Base-by-base conservation (phyloP, 495 filamentous ascomycete species). In the Penicillium bialowiezense region DNA sequence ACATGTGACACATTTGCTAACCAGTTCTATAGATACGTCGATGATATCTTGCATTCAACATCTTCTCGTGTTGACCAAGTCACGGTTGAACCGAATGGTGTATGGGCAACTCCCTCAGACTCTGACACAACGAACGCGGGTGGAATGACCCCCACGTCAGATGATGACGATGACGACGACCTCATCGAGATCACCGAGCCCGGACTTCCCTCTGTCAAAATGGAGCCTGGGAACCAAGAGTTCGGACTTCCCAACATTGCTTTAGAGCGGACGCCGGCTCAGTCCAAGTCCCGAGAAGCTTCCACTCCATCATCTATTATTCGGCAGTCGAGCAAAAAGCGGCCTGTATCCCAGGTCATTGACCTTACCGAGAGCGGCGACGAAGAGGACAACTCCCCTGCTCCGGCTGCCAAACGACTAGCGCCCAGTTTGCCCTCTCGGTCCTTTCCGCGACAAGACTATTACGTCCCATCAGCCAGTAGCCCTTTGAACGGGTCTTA, bases 21-120 rank as follows among this genome's bases (percentile, higher is more conserved):
- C 39, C 18, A 2, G 17, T 26, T n/a, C 5, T 0, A 9, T 58
- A 92, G 88, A 60, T 98, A 97, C 60, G 90, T 96, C 18, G 78
- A 87, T 55, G 87, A 93, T 38, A 97, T 98, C 44, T 76, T 98
- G 5, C 69, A 76, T 21, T 75, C 74, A 12, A 95, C 91, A 0
- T 69, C 85, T 0, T 73, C 75, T 17, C 79, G 79, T 2, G 76
- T 85, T 3, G 88, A 95, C 28, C 89, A 95, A 55, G 90, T 98
- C 23, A 88, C 87, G 2, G 88, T 98, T 44, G 89, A 98, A 54
- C 90, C 93, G 1, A 75, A 89, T 53, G 93, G 91, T 2, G 71
- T 73, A 59, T 98, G 93, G 93, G 74, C 77, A n/a, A 68, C 34
- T 35, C 58, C 65, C 23, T 72, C 66, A 42, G 71, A 72, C 41